These are phyloP conservation scores for Globisporangium takayamanum DNA, from an alignment of 352 stramenopile genomes.

Conservation along the genomic window DNA sequence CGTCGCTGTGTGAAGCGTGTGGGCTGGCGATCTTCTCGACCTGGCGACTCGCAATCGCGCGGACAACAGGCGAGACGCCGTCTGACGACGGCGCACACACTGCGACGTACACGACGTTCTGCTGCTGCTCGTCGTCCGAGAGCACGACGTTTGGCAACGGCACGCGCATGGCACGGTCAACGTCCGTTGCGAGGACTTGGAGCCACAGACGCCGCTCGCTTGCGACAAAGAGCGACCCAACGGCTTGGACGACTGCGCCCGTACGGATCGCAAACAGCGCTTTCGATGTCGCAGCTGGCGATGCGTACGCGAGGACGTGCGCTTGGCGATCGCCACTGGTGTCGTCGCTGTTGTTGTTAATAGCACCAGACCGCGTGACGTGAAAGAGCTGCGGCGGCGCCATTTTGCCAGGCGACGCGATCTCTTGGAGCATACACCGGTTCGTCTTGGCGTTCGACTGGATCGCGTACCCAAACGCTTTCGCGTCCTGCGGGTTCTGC, in stretches of 20 bases:
- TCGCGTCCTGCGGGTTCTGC: conserved; percentile 29
- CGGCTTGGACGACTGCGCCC: conserved; percentile 38
- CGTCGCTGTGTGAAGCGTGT: conserved; percentile 10
- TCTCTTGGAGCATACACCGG: conserved; percentile 69
- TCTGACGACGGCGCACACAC: conserved; percentile 13
- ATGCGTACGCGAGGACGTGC: conserved; percentile 22
- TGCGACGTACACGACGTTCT: conserved; percentile 54
- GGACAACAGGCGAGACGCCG: conserved; percentile 28
- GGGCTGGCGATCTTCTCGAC: conserved; percentile 40
- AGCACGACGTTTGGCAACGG: conserved; percentile 25
- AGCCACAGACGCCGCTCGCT: conserved; percentile 52
- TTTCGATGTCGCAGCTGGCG: conserved; percentile 32
- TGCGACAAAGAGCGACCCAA: conserved; percentile 46
- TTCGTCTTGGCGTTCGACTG: conserved; percentile 78
- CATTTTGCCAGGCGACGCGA: conserved; percentile 49
- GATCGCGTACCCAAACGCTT: conserved; percentile 61
- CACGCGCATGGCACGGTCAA: conserved; percentile 41
- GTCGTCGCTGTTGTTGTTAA: too few relatives aligned
- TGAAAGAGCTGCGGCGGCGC: conserved; percentile 31
- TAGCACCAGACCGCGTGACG: neutral
- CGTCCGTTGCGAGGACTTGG: conserved; percentile 45
- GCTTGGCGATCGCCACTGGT: neutral
- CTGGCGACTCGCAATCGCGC: conserved; percentile 28
- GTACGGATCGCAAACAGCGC: conserved; percentile 50
- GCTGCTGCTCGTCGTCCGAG: conserved; percentile 31